These are phyloP conservation scores for Cinnamomum chago DNA, from an alignment of 164 flowering plant genomes.

Conservation along the genomic window DNA sequence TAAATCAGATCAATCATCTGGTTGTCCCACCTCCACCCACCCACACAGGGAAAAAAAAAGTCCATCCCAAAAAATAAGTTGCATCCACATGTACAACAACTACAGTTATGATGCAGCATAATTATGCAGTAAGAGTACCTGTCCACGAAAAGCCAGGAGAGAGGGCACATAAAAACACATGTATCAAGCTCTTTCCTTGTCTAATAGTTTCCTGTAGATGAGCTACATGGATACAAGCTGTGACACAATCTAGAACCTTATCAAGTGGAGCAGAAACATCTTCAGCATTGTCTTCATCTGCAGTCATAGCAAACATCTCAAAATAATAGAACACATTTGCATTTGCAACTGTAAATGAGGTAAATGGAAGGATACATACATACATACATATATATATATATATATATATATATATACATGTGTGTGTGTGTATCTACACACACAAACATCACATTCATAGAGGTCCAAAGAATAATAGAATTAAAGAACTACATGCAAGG, in stretches of 20 bases:
- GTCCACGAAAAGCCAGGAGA: conserved; percentile 66
- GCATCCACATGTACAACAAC: neutral
- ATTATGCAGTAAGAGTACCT: conserved; percentile 38
- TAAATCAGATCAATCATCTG: neutral
- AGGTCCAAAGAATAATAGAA: too few species aligned
- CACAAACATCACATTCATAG: too few species aligned
- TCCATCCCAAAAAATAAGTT: neutral
- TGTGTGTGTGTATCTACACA: fast-evolving
- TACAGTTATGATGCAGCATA: neutral
- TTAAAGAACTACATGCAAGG: too few species aligned
- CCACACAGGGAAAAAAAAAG: too few species aligned
- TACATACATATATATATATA: too few species aligned
- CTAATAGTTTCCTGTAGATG: conserved; percentile 46
- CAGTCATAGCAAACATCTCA: conserved; percentile 4
- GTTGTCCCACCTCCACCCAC: too few species aligned
- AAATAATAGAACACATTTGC: neutral
- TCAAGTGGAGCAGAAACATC: conserved; percentile 48
- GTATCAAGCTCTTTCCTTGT: conserved; percentile 50
- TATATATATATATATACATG: too few species aligned
- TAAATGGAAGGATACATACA: neutral
- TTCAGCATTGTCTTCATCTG: conserved; percentile 43
- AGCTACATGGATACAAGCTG: conserved; percentile 63
- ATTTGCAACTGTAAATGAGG: neutral
- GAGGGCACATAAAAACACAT: conserved; percentile 37
- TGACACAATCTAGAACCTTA: conserved; percentile 62